phyloP scores from a whole-genome alignment of 352 stramenopile genomes.

The Pythium graminicola region DNA sequence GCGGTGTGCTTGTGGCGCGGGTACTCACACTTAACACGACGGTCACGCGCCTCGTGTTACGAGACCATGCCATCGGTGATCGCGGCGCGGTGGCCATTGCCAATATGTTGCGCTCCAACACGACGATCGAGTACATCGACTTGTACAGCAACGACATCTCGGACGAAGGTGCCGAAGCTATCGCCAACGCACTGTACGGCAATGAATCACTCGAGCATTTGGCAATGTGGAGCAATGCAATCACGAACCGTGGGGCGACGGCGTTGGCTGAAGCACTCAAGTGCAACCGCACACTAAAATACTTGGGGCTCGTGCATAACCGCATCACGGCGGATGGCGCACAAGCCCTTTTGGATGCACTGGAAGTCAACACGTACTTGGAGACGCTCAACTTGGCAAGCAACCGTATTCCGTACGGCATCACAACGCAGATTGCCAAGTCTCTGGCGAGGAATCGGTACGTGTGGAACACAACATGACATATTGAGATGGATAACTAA shows the following conservation, averaged over 20 bases:
- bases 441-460: conserved; percentile 51
- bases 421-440: conserved; percentile 40
- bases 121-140: conserved; percentile 60
- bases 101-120: conserved; percentile 66
- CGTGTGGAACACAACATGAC: too few species aligned
- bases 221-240: conserved; percentile 52
- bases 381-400: conserved; percentile 52
- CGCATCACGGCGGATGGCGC: conserved; percentile 40
- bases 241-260: conserved; percentile 42
- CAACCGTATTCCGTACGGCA: conserved; percentile 41
- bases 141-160: conserved; percentile 65
- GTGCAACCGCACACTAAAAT: conserved; percentile 58
- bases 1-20: conserved; percentile 54
- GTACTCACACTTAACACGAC: conserved; percentile 56
- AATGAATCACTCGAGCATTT: conserved; percentile 62
- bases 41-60: conserved; percentile 54
- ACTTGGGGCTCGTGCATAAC: conserved; percentile 57
- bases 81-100: conserved; percentile 50
- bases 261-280: conserved; percentile 49
- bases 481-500: too few species aligned
- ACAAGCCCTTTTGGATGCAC: conserved; percentile 42
- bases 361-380: conserved; percentile 61
- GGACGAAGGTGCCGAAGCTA: conserved; percentile 43
- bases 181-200: conserved; percentile 65
- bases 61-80: conserved; percentile 65